Base-by-base conservation (phyloP, 495 filamentous ascomycete genomes). In the Sabuloglossum arenarium region DNA sequence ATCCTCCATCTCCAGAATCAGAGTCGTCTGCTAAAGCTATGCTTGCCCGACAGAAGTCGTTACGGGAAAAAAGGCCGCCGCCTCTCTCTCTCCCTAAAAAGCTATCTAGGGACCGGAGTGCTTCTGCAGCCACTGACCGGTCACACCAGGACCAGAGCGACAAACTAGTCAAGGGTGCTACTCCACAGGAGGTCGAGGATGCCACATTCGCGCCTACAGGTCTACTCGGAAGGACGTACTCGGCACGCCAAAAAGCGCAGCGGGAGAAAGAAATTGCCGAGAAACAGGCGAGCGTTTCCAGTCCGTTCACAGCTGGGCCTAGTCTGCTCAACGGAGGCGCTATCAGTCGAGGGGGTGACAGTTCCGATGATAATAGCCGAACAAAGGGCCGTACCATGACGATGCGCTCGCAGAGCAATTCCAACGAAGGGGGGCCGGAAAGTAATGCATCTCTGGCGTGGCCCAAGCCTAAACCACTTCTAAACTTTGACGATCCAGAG, bases 401-500 rank as follows among this genome's bases (percentile, higher is more conserved):
- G n/a, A 66, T 70, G 57, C 68, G 66, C 16, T 66, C 66, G 1
- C 57, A 55, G 3, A 64, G 64, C 1, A 60, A 60, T 3, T 64
- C 68, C 0, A 63, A 67, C 45, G 54, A 57, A 24, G 56, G 42
- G 6, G n/a, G 57, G 16, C 29, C 28, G n/a, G 42, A 67, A 59
- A 37, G 29, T 21, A 65, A 66, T 6, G 59, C 64, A 0, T 58
- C 61, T 28, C 70, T 71, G 32, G 50, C 67, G 45, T 60, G 59
- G 3, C 67, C 65, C 34, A 69, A 63, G 56, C 72, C 71, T 11
- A 81, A 77, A 61, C 83, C 88, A 1, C 73, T 94, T 0, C 70
- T 95, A 12, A 84, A 88, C 60, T 73, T 91, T 21, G 85, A 79
- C 0, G 49, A 53, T 31, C 82, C 86, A 0, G 69, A 73, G n/a